These are phyloP conservation scores for Teratosphaeria zuluensis DNA, from an alignment of 2,329 filamentous ascomycete species.

Conservation along the genomic window DNA sequence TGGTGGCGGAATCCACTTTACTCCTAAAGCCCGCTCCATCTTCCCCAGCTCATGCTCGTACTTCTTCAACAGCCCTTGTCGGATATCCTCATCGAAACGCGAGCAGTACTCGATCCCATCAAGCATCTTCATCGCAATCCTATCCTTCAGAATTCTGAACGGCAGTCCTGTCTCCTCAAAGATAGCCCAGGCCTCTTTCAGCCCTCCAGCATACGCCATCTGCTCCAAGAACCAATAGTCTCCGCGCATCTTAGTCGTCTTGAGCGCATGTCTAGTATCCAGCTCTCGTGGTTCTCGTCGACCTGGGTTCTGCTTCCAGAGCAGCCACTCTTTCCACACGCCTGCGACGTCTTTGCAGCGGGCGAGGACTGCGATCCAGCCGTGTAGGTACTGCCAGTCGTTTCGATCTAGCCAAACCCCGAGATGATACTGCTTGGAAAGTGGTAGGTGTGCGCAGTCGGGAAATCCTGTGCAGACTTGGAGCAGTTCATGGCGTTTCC, in stretches of 20 bases:
- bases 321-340: conserved; percentile 25
- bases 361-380: conserved; percentile 25
- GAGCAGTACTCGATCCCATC: conserved; percentile 18
- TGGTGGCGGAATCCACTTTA: conserved; percentile 17
- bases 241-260: conserved; percentile 20
- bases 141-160: conserved; percentile 13
- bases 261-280: neutral
- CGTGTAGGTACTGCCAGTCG: conserved; percentile 26
- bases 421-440: conserved; percentile 23
- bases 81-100: conserved; percentile 17
- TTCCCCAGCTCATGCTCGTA: conserved; percentile 20
- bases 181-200: conserved; percentile 22
- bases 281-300: conserved; percentile 14
- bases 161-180: conserved; percentile 15
- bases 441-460: conserved; percentile 16
- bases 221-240: conserved; percentile 28
- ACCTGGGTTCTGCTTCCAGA: conserved; percentile 19
- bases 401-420: conserved; percentile 20
- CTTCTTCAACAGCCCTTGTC: conserved; percentile 17
- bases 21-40: conserved; percentile 23
- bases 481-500: conserved; percentile 24
- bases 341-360: conserved; percentile 20
- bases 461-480: conserved; percentile 28
- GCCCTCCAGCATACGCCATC: conserved; percentile 20
- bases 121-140: conserved; percentile 16